These are phyloP conservation scores for Helenozyma rhizophorensis DNA, from an alignment of 805 yeast species.

Conservation along the genomic window DNA sequence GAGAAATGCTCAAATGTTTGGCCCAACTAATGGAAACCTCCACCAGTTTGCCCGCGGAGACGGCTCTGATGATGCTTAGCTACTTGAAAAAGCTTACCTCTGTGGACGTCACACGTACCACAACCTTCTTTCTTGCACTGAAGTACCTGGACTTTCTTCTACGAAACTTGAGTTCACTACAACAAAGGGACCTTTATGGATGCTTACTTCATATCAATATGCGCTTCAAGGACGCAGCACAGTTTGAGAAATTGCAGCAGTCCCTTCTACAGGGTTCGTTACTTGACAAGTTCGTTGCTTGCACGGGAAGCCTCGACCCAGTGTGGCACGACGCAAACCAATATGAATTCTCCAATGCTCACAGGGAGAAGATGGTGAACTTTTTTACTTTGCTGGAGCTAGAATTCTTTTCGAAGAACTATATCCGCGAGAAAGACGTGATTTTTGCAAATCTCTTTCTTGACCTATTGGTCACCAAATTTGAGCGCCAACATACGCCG, in stretches of 20 bases:
- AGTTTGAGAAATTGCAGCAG: conserved; percentile 17
- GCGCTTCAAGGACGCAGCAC: conserved; percentile 18
- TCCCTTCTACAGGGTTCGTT: conserved; percentile 25
- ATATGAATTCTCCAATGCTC: conserved; percentile 12
- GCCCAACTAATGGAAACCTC: conserved; percentile 9
- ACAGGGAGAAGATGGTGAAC: conserved; percentile 25
- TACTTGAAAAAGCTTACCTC: conserved; percentile 25
- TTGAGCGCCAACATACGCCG: conserved; percentile 18
- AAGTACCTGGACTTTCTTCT: conserved; percentile 1
- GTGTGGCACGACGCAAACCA: conserved; percentile 34
- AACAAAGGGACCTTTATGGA: conserved; percentile 22
- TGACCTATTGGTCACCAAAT: conserved; percentile 32
- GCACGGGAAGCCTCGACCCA: conserved; percentile 34
- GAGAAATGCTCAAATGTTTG: conserved; percentile 14
- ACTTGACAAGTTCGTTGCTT: conserved; percentile 27
- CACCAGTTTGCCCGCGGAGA: conserved; percentile 10
- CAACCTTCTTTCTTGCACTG: conserved; percentile 13
- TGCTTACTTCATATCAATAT: conserved; percentile 30
- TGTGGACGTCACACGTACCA: conserved; percentile 19
- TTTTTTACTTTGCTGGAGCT: conserved; percentile 28
- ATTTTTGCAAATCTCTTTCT: conserved; percentile 31
- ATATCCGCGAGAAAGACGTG: conserved; percentile 24
- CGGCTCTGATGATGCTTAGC: conserved; percentile 18
- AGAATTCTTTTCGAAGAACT: conserved; percentile 17
- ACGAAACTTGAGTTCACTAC: conserved; percentile 1